Base-by-base conservation (phyloP, 495 filamentous ascomycete species). In the Penicillium tannophilum region DNA sequence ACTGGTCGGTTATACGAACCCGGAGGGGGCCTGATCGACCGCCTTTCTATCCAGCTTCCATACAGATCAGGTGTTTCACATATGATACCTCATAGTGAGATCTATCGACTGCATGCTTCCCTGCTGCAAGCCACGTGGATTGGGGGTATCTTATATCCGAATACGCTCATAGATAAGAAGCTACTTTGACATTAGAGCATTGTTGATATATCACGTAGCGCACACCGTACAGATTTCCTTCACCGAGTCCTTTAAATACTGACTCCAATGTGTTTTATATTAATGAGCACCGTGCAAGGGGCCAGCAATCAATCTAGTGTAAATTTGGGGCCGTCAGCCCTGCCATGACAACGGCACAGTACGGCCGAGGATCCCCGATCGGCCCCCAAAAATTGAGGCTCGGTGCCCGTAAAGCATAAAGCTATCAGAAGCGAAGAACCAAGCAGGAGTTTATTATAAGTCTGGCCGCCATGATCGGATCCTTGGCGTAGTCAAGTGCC, bases 331-430 rank as follows among this genome's bases (percentile, higher is more conserved):
- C 26, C 26, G 14, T 56, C 54, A 49, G 54, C 54, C 33, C 55
- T 58, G 55, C 51, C 36, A 24, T 42, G 26, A 31, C 33, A 16
- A 17, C 16, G 0, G 10, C 24, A 23, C 4, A 23, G 46, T 31
- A 6, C 30, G 16, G 14, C 46, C 35, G 47, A 45, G 17, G 6
- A 26, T 14, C 9, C 14, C 23, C 8, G 35, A 60, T 56, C 56
- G 61, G 24, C 55, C 55, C 60, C 55, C 52, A 63, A 55, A 47
- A 30, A 16, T 52, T 50, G 52, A 58, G 56, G 52, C 60, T 58
- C 55, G 16, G 23, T 4, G 17, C 4, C 19, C 7, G 7, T 17
- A 8, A 46, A 46, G 43, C 19, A 54, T 24, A 44, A 11, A 45
- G 52, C 53, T 47, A 12, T 41, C 14, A n/a, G 16, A 12, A 16